A percentile compares a stretch with the other conserved stretches of the same genome.
Evolutionary conservation across 1,284 basidiomycete species (phyloP).

Genomic region (Chalciporus piperatoides): DNA sequence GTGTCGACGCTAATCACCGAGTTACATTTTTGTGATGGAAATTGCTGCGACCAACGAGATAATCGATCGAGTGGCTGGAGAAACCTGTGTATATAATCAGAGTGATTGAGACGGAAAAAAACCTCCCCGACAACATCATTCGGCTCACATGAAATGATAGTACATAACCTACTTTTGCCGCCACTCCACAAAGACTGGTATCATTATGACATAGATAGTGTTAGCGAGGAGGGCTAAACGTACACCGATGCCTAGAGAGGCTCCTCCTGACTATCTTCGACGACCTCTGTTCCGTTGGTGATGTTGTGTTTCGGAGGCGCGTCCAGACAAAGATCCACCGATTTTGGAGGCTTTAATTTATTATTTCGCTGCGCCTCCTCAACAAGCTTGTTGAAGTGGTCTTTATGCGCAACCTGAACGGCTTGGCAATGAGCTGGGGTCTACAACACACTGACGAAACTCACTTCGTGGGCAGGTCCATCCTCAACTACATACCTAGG

Average conservation of each 20-base stretch:
- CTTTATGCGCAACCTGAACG: slow-evolving; percentile 21
- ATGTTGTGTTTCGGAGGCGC: background rate
- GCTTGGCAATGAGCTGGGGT: background rate
- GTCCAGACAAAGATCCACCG: slow-evolving; percentile 1
- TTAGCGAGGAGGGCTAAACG: background rate
- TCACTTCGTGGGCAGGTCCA: slow-evolving; percentile 46
- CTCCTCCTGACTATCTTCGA: slow-evolving; percentile 16
- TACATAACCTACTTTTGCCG: background rate
- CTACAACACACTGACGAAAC: slow-evolving; percentile 12
- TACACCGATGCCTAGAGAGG: slow-evolving; percentile 4
- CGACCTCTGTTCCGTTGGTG: background rate
- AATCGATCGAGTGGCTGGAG: background rate
- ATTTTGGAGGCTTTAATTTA: slow-evolving; percentile 1
- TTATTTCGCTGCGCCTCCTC: slow-evolving; percentile 22
- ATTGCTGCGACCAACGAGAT: background rate
- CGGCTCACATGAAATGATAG: background rate
- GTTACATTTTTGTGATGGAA: background rate
- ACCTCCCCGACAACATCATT: slow-evolving; percentile 6
- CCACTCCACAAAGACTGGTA: slow-evolving; percentile 2
- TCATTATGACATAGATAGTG: slow-evolving; percentile 1
- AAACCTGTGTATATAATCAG: background rate
- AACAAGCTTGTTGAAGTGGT: slow-evolving; percentile 28
- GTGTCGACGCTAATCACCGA: background rate
- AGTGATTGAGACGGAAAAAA: background rate
- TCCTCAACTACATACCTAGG: slow-evolving; percentile 44